Percentiles rank a stretch among this genome's conserved stretches.
phyloP scores from a whole-genome alignment of 2,329 filamentous ascomycete species.

The Exserohilum rostratum region DNA sequence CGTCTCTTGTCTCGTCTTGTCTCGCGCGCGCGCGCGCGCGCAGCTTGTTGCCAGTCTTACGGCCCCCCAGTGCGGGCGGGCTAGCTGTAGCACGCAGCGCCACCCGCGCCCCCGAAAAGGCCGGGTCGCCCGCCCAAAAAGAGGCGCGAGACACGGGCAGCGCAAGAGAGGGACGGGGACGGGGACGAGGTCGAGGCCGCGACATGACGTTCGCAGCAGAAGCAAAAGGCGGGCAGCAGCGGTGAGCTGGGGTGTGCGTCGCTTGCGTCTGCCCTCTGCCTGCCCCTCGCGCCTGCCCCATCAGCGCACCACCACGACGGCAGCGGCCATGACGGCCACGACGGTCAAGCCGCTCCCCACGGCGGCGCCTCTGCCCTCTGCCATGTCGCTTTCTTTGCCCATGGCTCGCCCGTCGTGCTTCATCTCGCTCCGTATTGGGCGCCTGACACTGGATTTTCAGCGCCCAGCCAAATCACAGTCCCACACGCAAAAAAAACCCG shows the following conservation, averaged over 20 bases:
- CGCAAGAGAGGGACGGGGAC: not conserved
- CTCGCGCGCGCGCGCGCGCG: not conserved
- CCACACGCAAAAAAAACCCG: conserved; percentile 24
- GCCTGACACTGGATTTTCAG: conserved; percentile 21
- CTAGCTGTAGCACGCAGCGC: no score
- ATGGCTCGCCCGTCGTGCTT: not conserved
- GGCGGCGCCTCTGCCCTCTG: not conserved
- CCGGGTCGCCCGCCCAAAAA: no score
- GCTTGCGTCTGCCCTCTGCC: conserved; percentile 6
- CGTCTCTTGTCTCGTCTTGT: no score
- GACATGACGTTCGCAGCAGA: conserved; percentile 18
- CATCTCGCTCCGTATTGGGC: not conserved
- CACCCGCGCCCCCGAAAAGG: no score
- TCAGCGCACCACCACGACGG: not conserved
- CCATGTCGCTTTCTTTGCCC: not conserved
- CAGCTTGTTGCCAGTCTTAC: no score
- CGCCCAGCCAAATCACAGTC: conserved; percentile 40
- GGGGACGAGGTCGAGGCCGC: conserved; percentile 4
- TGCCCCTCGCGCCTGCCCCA: conserved; percentile 3
- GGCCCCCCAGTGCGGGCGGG: no score
- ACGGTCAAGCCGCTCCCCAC: not conserved
- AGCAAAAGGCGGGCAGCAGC: conserved; percentile 14
- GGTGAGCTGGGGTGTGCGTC: conserved; percentile 15
- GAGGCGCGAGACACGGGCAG: not conserved
- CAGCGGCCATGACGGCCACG: not conserved